phyloP scores from a whole-genome alignment of 768 basidiomycete genomes.

The Leccinum subgranulosum region DNA sequence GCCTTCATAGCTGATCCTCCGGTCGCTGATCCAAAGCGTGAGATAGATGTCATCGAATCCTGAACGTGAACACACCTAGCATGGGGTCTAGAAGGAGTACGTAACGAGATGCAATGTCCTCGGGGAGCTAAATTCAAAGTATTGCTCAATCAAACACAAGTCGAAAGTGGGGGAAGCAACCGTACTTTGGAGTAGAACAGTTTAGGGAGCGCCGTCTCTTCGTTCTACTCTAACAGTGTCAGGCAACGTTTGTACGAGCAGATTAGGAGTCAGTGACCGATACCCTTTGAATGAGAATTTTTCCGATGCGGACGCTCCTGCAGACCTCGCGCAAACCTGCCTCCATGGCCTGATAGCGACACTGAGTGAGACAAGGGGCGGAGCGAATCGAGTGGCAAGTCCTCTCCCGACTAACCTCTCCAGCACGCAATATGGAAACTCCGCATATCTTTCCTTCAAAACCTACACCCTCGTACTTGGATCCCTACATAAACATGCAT shows the following conservation, averaged over 20 bases:
- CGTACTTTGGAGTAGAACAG: slow-evolving; percentile 84
- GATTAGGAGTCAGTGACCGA: slow-evolving; percentile 16
- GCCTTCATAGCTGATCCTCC: slow-evolving; percentile 98
- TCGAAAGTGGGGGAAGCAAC: neutral
- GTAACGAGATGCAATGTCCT: slow-evolving; percentile 85
- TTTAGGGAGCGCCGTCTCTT: slow-evolving; percentile 90
- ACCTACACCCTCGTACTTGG: slow-evolving; percentile 83
- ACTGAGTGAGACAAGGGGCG: neutral
- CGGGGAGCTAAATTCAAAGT: neutral
- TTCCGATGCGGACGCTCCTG: slow-evolving; percentile 90
- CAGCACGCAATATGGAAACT: slow-evolving; percentile 91
- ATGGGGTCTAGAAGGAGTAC: slow-evolving; percentile 96
- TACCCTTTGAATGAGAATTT: slow-evolving; percentile 95
- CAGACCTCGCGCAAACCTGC: slow-evolving; percentile 95
- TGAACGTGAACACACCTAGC: slow-evolving; percentile 61
- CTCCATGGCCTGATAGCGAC: slow-evolving; percentile 85
- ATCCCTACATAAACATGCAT: slow-evolving; percentile 47
- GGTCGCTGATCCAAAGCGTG: slow-evolving; percentile 52
- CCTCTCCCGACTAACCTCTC: slow-evolving; percentile 58
- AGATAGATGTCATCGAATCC: neutral
- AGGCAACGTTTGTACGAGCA: neutral
- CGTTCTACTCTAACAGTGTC: slow-evolving; percentile 56
- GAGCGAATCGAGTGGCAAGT: neutral
- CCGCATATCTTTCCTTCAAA: slow-evolving; percentile 98
- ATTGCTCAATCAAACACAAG: neutral